Evolutionary conservation across 805 yeast species (phyloP), one percentile per base, ranked within the genome.

Genomic region (Metschnikowia bowlesiae): DNA sequence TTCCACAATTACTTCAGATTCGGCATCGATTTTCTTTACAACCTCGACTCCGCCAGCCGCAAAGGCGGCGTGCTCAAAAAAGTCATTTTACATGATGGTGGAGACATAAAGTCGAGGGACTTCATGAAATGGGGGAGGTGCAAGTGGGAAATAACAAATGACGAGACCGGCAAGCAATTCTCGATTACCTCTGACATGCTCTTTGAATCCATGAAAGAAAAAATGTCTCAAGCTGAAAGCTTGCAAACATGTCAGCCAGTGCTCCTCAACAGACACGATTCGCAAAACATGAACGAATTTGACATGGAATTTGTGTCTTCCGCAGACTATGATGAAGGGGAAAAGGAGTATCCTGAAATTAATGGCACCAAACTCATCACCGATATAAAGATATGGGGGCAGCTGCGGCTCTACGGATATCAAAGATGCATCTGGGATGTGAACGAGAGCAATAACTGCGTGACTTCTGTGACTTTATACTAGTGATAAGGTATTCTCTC

Each of bases 1-100:
- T 78, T 81, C 54, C 85, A 82, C 62, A 82, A 82, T 58, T 82
- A 82, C 60, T 82, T 74, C 61, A 61, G 70, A 22, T 69, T 61
- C 54, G 87, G 87, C 0, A 63, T 81, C 38, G 87, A 82, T 60
- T 61, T 81, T 8, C 62, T 81, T 26, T 82, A 80, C 61, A 73
- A 74, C 37, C 64, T 78, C 34, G 66, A 65, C 50, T 56, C 56
- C 8, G 53, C 56, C 13, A 51, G 53, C 28, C 55, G 54, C 22
- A 49, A 49, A 37, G 59, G 63, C 22, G 74, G 78, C 4, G 60
- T 67, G 1, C 64, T 81, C 16, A 67, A 66, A 36, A 81, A 81
- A 51, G 51, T 82, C 3, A 68, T 80, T 1, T 36, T 80, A 8
- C 86, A 82, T 59, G 73, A 73, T 53, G 84, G 84, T 34, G 69